Base-by-base conservation (phyloP, 2,329 filamentous ascomycete species). In the Blastomyces percursus region DNA sequence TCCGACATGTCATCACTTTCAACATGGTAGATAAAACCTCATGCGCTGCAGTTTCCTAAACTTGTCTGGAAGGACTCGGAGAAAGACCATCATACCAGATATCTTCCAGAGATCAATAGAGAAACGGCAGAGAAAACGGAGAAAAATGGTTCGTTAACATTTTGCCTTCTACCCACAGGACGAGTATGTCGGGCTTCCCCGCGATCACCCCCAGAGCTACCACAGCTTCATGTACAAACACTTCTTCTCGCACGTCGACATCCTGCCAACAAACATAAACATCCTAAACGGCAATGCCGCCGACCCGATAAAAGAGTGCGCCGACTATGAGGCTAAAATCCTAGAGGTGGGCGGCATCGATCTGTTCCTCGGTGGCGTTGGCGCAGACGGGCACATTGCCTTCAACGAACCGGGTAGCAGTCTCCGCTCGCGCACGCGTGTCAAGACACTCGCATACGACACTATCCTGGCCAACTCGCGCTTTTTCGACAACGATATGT, bases 171-270 rank as follows among this genome's bases (percentile, higher is more conserved):
- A 38, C 21, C 8, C 21, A 38, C 67, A 88, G 86, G 90, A 95
- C 76, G 90, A 95, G 77, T 95, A 95, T 71, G 89, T 94, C 67
- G 89, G 88, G 63, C 83, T 95, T 66, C 87, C 90, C 42, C 85
- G 89, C 70, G 89, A 92, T 69, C 89, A 95, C 73, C 86, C 89
- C 14, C 86, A 94, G 74, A 91, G 87, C 70, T 95, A 95, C 77
- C 90, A 95, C 78, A 89, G 86, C 67, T 95, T 94, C 80, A 94
- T 95, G 90, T 95, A 91, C 83, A 90, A 89, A 76, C 83, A 94
- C 77, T 91, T 95, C 81, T 95, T 95, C 80, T 90, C 88, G 52
- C 90, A 86, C 67, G 86, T 94, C 69, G 89, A 95, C 71, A 87
- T 94, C 68, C 83, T 86, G 67, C 90, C 90, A 5, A 82, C 83